A percentile compares a stretch with the other conserved stretches of the same genome.
Conservation (phyloP, 306 rosid species). For the Herpetospermum pedunculosum region DNA sequence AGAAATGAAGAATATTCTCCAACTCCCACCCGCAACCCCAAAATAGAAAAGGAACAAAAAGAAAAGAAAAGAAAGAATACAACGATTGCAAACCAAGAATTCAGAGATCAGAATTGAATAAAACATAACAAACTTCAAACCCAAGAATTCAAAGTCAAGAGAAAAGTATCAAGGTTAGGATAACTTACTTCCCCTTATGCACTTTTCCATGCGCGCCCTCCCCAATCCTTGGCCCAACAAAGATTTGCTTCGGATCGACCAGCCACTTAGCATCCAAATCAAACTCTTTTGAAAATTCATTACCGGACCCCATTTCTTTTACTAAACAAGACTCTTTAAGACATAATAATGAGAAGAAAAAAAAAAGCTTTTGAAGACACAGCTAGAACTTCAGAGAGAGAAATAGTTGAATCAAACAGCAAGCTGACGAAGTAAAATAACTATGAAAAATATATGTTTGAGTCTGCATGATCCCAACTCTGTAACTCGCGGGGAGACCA, state of each 20-base stretch:
- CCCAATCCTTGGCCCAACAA: slow-evolving; percentile 65
- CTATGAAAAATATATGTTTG: not conserved
- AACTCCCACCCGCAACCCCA: not conserved
- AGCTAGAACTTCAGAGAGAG: not conserved
- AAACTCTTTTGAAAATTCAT: slow-evolving; percentile 61
- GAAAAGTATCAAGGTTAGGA: not conserved
- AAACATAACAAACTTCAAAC: slow-evolving; percentile 1
- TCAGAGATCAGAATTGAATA: not conserved
- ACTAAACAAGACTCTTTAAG: not conserved
- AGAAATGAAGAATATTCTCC: not conserved
- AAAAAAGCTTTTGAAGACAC: not conserved
- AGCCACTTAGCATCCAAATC: slow-evolving; percentile 55
- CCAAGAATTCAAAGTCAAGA: not conserved
- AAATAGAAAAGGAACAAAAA: not conserved
- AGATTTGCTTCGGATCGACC: slow-evolving; percentile 49
- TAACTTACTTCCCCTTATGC: slow-evolving; percentile 66
- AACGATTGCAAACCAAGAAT: not conserved
- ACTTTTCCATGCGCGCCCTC: slow-evolving; percentile 75
- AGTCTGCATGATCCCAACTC: not conserved
- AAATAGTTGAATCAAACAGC: not conserved
- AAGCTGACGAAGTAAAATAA: not conserved
- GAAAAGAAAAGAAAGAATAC: not conserved
- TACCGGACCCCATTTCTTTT: slow-evolving; percentile 72
- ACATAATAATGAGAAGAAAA: not conserved
- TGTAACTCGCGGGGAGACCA: not conserved